Evolutionary conservation across 2,329 filamentous ascomycete genomes (phyloP).

Genomic region (Trichoderma koningiopsis): DNA sequence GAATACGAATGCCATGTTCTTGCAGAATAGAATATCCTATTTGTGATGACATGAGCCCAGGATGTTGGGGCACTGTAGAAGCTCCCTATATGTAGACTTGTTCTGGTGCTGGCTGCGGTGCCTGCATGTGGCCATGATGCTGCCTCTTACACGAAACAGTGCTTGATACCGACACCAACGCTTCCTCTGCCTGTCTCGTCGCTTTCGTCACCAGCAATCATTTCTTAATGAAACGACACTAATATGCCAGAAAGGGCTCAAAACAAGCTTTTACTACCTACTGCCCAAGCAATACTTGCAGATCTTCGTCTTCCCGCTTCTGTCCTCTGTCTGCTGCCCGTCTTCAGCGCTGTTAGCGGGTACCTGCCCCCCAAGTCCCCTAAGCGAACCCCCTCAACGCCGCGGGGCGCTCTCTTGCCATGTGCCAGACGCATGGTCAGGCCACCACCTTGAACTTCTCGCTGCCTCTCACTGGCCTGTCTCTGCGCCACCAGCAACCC

Average conservation of each 20-base stretch:
- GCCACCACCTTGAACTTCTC: conserved; percentile 1
- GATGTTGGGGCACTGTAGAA: background rate
- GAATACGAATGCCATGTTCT: too few relatives aligned
- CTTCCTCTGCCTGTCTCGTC: background rate
- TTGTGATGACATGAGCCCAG: background rate
- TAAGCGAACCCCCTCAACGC: conserved; percentile 9
- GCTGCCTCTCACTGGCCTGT: background rate
- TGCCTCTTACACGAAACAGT: background rate
- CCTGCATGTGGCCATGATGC: background rate
- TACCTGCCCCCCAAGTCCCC: conserved; percentile 18
- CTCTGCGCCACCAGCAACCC: background rate
- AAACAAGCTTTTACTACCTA: background rate
- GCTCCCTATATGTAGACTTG: background rate
- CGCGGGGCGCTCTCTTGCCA: conserved; percentile 6
- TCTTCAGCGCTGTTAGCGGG: conserved; percentile 8
- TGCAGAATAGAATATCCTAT: background rate
- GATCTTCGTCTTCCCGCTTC: background rate
- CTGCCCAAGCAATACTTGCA: background rate
- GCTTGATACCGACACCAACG: background rate
- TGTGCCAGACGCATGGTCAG: conserved; percentile 25
- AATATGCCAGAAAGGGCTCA: background rate
- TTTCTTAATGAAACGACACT: background rate
- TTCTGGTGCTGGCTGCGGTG: background rate
- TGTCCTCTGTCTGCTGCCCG: background rate
- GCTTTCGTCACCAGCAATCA: background rate